Base-by-base conservation (phyloP, 768 basidiomycete species). In the Dacryopinax spathularia region DNA sequence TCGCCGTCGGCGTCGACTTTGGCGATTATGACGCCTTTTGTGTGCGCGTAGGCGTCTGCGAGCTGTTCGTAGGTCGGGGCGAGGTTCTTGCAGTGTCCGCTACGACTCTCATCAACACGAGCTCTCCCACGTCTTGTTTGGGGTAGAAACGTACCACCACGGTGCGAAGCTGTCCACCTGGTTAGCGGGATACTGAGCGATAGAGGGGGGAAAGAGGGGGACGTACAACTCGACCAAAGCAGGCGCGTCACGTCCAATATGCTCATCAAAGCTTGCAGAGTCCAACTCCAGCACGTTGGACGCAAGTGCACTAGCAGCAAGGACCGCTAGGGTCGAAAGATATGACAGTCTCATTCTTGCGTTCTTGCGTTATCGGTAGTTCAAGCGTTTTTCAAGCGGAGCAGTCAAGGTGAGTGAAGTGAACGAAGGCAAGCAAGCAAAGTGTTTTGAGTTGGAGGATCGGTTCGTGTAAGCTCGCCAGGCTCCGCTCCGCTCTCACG, bases 1-100 rank as follows among this genome's bases (percentile, higher is more conserved):
- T 72, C 86, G 60, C 91, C 91, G 70, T 97, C 93, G 1, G 92
- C 92, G 68, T 97, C 92, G 12, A 94, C 86, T 71, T 95, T 95
- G 62, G 91, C 93, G 68, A 97, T 82, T 60, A 90, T 69, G 22
- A 97, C 88, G 71, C 89, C 90, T 41, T 87, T 87, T 61, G 80
- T 83, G 62, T 86, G 81, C 2, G 81, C 75, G 71, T 84, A 97
- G n/a, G 88, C 88, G 69, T 95, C 88, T 31, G 86, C 93, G 29
- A 97, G 83, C 72, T 94, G 80, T 72, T 95, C 93, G 67, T 90
- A 97, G 0, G 77, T 74, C 2, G 94, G 93, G 0, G 91, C 93
- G 65, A 95, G 87, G 76, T 82, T 91, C 90, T 91, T 91, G 82
- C 90, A 92, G 72, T 91, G 91, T 62, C 89, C 91, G 70, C 88